These are phyloP conservation scores for Scopulariopsis brevicaulis DNA, from an alignment of 2,329 filamentous ascomycete genomes.

Conservation along the genomic window DNA sequence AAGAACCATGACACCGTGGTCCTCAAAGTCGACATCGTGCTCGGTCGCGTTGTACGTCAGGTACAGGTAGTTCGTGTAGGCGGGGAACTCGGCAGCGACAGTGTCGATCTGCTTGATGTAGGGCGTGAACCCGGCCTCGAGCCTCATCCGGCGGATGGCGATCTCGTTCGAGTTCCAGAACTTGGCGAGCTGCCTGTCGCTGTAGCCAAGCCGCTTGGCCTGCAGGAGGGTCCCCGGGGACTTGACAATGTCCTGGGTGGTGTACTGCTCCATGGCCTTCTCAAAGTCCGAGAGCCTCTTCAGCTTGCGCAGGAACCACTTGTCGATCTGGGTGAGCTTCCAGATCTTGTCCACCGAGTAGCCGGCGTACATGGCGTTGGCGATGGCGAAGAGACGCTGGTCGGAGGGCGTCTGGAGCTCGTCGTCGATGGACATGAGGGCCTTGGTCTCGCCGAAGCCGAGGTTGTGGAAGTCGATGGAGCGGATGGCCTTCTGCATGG, in stretches of 20 bases:
- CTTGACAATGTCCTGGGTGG: constrained; percentile 50
- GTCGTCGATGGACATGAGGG: constrained; percentile 89
- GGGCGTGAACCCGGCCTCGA: constrained; percentile 78
- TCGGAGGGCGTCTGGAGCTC: constrained; percentile 96
- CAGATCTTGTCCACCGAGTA: constrained; percentile 96
- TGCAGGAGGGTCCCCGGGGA: constrained; percentile 58
- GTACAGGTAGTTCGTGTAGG: constrained; percentile 92
- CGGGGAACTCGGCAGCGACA: constrained; percentile 92
- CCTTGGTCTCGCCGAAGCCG: constrained; percentile 84
- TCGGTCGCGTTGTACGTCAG: constrained; percentile 88
- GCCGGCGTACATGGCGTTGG: constrained; percentile 90
- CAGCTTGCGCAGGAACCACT: constrained; percentile 91
- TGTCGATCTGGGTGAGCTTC: constrained; percentile 97
- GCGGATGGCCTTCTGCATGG: constrained; percentile 95
- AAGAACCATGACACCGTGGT: constrained; percentile 91
- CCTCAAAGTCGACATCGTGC: constrained; percentile 73
- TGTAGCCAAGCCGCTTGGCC: constrained; percentile 91
- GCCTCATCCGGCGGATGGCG: constrained; percentile 69
- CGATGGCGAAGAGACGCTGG: constrained; percentile 92
- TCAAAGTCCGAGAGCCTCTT: constrained; percentile 86
- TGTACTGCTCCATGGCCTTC: constrained; percentile 62
- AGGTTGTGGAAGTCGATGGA: constrained; percentile 92
- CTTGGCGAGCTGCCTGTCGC: constrained; percentile 82
- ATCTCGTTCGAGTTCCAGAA: constrained; percentile 95
- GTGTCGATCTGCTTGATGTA: constrained; percentile 98